These are phyloP conservation scores for Daphne laureola DNA, from an alignment of 441 rosid species.

Conservation along the genomic window DNA sequence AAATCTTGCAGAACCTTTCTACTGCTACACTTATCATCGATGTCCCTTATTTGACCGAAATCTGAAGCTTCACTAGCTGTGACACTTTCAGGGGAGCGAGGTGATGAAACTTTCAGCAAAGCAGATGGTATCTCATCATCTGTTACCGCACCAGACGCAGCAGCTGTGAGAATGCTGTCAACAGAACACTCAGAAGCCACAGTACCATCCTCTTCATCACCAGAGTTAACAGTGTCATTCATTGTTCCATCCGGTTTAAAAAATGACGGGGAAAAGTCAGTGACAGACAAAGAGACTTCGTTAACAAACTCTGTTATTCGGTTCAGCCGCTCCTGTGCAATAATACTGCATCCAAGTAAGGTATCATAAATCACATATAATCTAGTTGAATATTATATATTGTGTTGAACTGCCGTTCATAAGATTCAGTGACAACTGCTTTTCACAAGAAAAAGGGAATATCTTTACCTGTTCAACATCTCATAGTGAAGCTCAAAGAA, in stretches of 20 bases:
- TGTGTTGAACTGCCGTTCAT: slow-evolving; percentile 7
- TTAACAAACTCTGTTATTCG: slow-evolving; percentile 67
- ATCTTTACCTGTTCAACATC: slow-evolving; percentile 72
- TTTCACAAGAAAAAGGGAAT: slow-evolving; percentile 12
- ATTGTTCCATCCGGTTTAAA: slow-evolving; percentile 30
- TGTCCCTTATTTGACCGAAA: slow-evolving; percentile 47
- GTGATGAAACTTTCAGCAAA: slow-evolving; percentile 41
- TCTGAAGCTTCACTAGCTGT: slow-evolving; percentile 71
- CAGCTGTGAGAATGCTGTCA: slow-evolving; percentile 68
- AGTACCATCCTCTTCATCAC: slow-evolving; percentile 25
- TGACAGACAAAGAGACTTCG: slow-evolving; percentile 51
- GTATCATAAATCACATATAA: slow-evolving; percentile 9
- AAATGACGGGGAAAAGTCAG: slow-evolving; percentile 27
- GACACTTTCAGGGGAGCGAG: slow-evolving; percentile 58
- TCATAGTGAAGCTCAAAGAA: slow-evolving; percentile 86
- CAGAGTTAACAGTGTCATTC: slow-evolving; percentile 30
- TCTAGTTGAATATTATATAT: not conserved
- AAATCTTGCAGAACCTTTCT: slow-evolving; percentile 33
- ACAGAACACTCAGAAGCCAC: slow-evolving; percentile 73
- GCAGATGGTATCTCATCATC: slow-evolving; percentile 54
- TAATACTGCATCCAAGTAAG: slow-evolving; percentile 59
- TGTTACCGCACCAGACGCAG: slow-evolving; percentile 66
- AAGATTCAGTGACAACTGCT: slow-evolving; percentile 11
- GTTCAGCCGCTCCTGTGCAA: slow-evolving; percentile 87
- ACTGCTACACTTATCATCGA: slow-evolving; percentile 51